Base-by-base conservation (phyloP, 2,329 filamentous ascomycete species). In the Xylaria sp. region DNA sequence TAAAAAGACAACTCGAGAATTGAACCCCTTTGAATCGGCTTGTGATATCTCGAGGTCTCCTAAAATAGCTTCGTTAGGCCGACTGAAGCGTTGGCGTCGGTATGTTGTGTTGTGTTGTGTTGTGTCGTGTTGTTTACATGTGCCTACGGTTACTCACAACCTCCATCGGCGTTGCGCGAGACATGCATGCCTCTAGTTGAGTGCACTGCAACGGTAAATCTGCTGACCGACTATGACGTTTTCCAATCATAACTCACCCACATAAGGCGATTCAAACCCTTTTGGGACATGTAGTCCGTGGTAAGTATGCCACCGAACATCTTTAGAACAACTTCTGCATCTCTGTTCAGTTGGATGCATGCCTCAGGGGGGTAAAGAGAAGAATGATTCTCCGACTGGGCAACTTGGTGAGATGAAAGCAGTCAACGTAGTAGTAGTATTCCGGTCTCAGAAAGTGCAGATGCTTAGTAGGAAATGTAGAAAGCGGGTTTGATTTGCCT, bases 131-230 rank as follows among this genome's bases (percentile, higher is more conserved):
- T 47, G 21, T 53, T 51, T n/a, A 53, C 37, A 54, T 31, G 35
- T 49, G 53, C 48, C 38, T 40, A 31, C 5, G 21, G 25, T 48
- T 54, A 54, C 60, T 54, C 21, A 31, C 35, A 13, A 15, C 53
- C 51, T 54, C 53, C 55, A 57, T 58, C 61, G 64, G 61, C 13
- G 35, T 57, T 62, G 40, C 41, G 62, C 64, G 64, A 66, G 64
- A 66, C 64, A 66, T 66, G 62, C 64, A 66, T 64, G 58, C 57
- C 29, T 53, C 43, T 38, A 38, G 54, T 37, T 51, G 58, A 33
- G 41, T 54, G 49, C 33, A 46, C 43, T 55, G 54, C 15, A 60
- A 64, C 46, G 25, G 38, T 37, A 37, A 54, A 41, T 21, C 51
- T 57, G 47, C 55, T 48, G 38, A 41, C 41, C 37, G 57, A 37